phyloP scores from a whole-genome alignment of 208 protist species.

The Leishmania aethiopica region DNA sequence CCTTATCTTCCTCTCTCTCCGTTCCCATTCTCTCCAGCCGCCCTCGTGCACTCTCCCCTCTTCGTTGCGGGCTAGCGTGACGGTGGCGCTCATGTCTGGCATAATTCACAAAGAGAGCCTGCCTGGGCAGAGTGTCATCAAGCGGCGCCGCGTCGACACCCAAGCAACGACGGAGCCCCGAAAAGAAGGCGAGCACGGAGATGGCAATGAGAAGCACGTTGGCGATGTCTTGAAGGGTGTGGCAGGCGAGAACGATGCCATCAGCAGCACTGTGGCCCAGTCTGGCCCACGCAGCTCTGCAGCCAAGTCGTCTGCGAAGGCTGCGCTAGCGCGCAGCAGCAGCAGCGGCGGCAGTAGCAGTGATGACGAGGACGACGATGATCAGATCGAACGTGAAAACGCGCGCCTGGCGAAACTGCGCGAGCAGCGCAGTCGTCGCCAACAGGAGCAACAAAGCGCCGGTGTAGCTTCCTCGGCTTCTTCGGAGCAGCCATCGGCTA shows the following conservation, averaged over 20 bases:
- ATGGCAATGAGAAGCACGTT: neutral
- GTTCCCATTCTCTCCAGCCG: neutral
- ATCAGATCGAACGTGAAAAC: conserved; percentile 54
- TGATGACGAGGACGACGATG: conserved; percentile 50
- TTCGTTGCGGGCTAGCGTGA: neutral
- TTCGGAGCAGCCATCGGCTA: neutral
- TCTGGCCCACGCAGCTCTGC: neutral
- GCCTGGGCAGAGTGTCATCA: conserved; percentile 54
- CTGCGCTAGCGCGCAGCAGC: neutral
- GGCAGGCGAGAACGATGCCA: neutral
- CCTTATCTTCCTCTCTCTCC: neutral
- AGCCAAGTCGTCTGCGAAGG: neutral
- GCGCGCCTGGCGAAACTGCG: conserved; percentile 53
- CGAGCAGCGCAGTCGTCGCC: conserved; percentile 28
- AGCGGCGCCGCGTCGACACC: conserved; percentile 51
- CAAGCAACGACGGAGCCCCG: neutral
- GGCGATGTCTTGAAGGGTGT: neutral
- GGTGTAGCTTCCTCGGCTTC: neutral
- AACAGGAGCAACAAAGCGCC: conserved; percentile 12
- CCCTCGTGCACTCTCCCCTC: neutral
- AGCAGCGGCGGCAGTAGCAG: conserved; percentile 27
- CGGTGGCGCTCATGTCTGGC: conserved; percentile 18
- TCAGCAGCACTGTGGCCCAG: neutral
- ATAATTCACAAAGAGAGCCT: conserved; percentile 75
- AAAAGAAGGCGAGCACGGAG: neutral